These are phyloP conservation scores for Wickerhamiella hasegawae DNA, from an alignment of 805 yeast species.

Conservation along the genomic window DNA sequence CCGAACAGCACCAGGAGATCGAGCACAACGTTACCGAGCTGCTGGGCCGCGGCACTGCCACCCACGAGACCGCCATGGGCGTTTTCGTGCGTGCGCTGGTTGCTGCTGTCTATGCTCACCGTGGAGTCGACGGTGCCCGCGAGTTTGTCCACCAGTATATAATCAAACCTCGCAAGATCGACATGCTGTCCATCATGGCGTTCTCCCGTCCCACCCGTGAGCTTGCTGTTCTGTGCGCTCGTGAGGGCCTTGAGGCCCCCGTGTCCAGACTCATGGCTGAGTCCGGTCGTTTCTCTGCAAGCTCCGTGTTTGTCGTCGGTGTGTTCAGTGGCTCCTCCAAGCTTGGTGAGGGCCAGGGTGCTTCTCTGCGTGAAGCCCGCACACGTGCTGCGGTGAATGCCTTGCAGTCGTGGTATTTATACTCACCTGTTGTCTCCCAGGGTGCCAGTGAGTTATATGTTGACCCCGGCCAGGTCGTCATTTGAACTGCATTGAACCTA, in stretches of 20 bases:
- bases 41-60: constrained; percentile 1
- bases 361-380: constrained; percentile 80
- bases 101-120: constrained; percentile 67
- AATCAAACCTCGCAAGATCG: constrained; percentile 59
- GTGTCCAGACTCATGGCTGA: constrained; percentile 76
- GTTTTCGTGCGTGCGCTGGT: constrained; percentile 66
- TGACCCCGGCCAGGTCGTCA: constrained; percentile 16
- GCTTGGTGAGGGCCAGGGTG: constrained; percentile 89
- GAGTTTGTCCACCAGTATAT: constrained; percentile 59
- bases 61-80: constrained; percentile 29
- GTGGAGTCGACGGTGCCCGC: constrained; percentile 48
- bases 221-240: constrained; percentile 56
- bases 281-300: constrained; percentile 73
- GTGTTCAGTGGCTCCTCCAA: constrained; percentile 70
- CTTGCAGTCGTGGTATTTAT: constrained; percentile 80
- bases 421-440: constrained; percentile 47
- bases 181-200: constrained; percentile 54
- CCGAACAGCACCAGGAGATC: constrained; percentile 9
- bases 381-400: constrained; percentile 85
- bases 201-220: constrained; percentile 80
- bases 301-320: constrained; percentile 83
- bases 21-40: constrained; percentile 5
- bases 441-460: constrained; percentile 9
- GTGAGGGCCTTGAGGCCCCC: constrained; percentile 60
- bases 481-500: constrained; percentile 3